Base-by-base conservation (phyloP, 2,329 filamentous ascomycete species). In the Colletotrichum tropicicola region DNA sequence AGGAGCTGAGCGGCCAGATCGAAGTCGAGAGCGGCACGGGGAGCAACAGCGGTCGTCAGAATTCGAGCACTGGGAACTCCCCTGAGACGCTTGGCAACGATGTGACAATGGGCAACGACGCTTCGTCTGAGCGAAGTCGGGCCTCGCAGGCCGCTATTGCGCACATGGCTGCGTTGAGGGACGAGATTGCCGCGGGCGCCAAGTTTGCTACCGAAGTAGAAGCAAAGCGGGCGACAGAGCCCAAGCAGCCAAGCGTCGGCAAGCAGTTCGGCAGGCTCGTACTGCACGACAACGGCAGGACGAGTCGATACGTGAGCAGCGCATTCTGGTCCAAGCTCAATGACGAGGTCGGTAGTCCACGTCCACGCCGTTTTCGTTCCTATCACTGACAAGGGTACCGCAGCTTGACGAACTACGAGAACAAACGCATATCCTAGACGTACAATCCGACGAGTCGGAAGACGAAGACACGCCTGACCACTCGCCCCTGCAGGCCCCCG, bases 281-380 rank as follows among this genome's bases (percentile, higher is more conserved):
- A 1, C 78, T 93, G 35, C 90, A 91, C 67, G 90, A 93, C 63
- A 83, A 84, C 59, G 89, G 89, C 39, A 87, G 87, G 64, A 90
- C 87, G 51, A 89, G 87, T 59, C 82, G 90, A 73, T 94, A 94
- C 73, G 87, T 94, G 69, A 92, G 90, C 78, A 92, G 88, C 74
- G 90, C 87, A 6, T 92, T 94, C 71, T 93, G 91, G 91, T 87
- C 90, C 19, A 92, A 87, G 67, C 82, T 94, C 54, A 92, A 89
- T 65, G 91, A 93, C 56, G 91, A 94, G 83, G 89, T 90, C 76
- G 58, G 79, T 69, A 13, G 35, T 19, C 19, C 32, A 5, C 27
- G 6, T 21, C n/a, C 6, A 19, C 15, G 15, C 15, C 9, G 1
- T 21, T 12, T 7, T 37, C 55, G 25, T 68, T 68, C 72, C 70